Base-by-base conservation (phyloP, 345 rosid species). In the sweet orange (Citrus sinensis) region DNA sequence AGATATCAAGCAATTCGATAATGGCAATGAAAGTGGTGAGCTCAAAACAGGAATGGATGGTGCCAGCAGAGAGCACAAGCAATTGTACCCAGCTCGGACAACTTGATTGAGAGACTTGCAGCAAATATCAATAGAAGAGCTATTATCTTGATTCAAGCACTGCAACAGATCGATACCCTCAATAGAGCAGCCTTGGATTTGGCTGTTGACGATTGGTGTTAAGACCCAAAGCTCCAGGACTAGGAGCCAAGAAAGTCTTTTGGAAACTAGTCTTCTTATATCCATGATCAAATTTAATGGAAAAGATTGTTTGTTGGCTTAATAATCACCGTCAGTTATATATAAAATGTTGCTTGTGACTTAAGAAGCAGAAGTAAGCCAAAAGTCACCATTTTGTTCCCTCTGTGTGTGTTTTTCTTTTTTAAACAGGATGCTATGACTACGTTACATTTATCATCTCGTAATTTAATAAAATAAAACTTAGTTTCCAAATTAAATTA, bases 31-130 rank as follows among this genome's bases (percentile, higher is more conserved):
- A n/a, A 84, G 7, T 32, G 85, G 76, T 1, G 76, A 25, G 73
- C 61, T 71, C 0, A 35, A 35, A 64, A 59, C 79, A 32, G 76
- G 83, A 67, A 65, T 4, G 1, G 78, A 79, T 22, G 83, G 40
- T 11, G 72, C 77, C 49, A 78, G 7, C 77, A 81, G 34, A 37
- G 84, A 76, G 78, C 91, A 86, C 75, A 85, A 76, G 80, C 88
- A 86, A 66, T 74, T 76, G 5, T 34, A 82, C 56, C 87, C 87
- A 19, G 70, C 67, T 51, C 39, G 77, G 58, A 71, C 79, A 46
- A 69, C 80, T 78, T 76, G 71, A 76, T 80, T 80, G 30, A 88
- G 81, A 8, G 76, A 72, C 35, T 78, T 58, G 88, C 88, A 86
- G 82, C 91, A 86, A 14, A 7, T 51, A 22, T 84, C 78, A 40